These are phyloP conservation scores for Sclerotinia trifoliorum DNA, from an alignment of 2,329 filamentous ascomycete genomes.

Conservation along the genomic window DNA sequence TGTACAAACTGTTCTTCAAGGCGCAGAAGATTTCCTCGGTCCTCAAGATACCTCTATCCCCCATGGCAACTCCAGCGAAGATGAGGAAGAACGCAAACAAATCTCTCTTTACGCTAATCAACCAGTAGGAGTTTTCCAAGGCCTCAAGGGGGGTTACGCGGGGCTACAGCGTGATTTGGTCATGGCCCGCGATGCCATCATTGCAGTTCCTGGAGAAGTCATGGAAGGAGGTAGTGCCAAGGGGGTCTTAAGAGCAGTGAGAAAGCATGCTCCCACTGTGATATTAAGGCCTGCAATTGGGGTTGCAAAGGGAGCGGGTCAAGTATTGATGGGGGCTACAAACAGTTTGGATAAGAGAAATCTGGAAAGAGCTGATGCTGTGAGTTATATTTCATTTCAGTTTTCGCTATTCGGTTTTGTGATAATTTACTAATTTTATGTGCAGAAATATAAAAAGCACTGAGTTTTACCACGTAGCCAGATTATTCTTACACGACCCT, in stretches of 20 bases:
- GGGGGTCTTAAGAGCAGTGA: constrained; percentile 75
- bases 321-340: constrained; percentile 86
- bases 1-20: constrained; percentile 88
- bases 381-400: constrained; percentile 53
- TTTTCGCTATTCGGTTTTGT: constrained; percentile 34
- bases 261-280: constrained; percentile 84
- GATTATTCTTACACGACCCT: background rate
- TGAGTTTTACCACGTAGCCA: constrained; percentile 25
- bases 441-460: constrained; percentile 42
- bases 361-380: constrained; percentile 79
- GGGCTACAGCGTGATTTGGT: constrained; percentile 86
- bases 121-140: constrained; percentile 83
- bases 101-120: constrained; percentile 94
- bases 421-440: background rate
- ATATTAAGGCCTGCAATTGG: constrained; percentile 89
- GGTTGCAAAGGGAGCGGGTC: constrained; percentile 81
- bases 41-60: constrained; percentile 42
- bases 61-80: constrained; percentile 53
- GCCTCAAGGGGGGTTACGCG: constrained; percentile 76
- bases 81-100: constrained; percentile 70
- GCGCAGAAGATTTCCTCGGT: constrained; percentile 76
- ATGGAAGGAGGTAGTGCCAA: constrained; percentile 81
- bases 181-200: constrained; percentile 83
- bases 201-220: constrained; percentile 88
- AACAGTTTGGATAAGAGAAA: constrained; percentile 87